These are phyloP conservation scores for Amanita fuliginea DNA, from an alignment of 768 basidiomycete species.

Conservation along the genomic window DNA sequence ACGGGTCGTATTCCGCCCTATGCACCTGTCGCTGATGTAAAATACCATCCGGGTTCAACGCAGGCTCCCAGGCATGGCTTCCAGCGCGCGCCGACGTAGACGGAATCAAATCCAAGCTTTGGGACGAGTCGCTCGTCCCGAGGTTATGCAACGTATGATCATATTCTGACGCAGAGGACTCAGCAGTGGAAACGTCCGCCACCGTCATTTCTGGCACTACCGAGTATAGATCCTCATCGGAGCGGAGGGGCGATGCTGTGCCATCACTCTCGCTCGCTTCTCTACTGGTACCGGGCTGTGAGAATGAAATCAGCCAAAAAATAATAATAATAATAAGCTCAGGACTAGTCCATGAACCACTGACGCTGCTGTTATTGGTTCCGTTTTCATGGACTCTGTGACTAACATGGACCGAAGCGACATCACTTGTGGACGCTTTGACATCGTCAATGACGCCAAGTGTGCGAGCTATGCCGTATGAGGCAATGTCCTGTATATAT, in stretches of 20 bases:
- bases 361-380: neutral
- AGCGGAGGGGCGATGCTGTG: neutral
- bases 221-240: constrained; percentile 6
- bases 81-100: neutral
- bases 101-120: neutral
- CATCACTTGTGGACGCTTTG: constrained; percentile 63
- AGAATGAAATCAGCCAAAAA: neutral
- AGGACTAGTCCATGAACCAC: neutral
- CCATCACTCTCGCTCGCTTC: constrained; percentile 2
- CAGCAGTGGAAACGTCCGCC: constrained; percentile 1
- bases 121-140: neutral
- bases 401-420: constrained; percentile 23
- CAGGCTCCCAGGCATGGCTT: neutral
- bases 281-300: neutral
- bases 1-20: constrained; percentile 4
- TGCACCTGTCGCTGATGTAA: constrained; percentile 3
- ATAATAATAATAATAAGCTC: neutral
- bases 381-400: neutral
- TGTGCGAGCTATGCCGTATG: constrained; percentile 76
- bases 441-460: constrained; percentile 68
- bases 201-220: neutral
- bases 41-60: neutral
- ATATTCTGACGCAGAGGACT: constrained; percentile 4
- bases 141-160: constrained; percentile 4
- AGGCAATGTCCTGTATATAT: constrained; percentile 53